These are phyloP conservation scores for Yamadazyma paraphyllophila DNA, from an alignment of 805 yeast species.

Conservation along the genomic window DNA sequence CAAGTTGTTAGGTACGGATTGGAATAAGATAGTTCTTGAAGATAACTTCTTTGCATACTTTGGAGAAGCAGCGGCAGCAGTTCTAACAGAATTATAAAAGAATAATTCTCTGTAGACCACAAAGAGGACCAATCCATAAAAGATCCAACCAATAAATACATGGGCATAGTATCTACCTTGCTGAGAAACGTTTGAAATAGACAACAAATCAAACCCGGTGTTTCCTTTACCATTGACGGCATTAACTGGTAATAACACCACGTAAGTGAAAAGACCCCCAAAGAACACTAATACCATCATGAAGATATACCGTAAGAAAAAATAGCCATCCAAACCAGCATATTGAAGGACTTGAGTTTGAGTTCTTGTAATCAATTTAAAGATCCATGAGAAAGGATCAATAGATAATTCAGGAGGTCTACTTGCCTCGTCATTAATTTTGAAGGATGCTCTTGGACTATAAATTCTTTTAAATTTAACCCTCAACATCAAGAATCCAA, in stretches of 20 bases:
- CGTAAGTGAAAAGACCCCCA: slow-evolving; percentile 50
- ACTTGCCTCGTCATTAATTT: slow-evolving; percentile 55
- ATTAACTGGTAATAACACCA: slow-evolving; percentile 80
- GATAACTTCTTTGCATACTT: slow-evolving; percentile 70
- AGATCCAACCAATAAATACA: slow-evolving; percentile 76
- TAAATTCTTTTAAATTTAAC: slow-evolving; percentile 70
- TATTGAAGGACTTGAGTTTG: slow-evolving; percentile 78
- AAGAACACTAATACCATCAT: slow-evolving; percentile 50
- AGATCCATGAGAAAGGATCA: slow-evolving; percentile 71
- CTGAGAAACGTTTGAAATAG: slow-evolving; percentile 71
- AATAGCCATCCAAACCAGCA: slow-evolving; percentile 92
- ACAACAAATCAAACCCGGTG: slow-evolving; percentile 69
- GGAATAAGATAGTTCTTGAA: slow-evolving; percentile 80
- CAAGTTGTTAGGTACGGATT: slow-evolving; percentile 74
- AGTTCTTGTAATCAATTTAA: slow-evolving; percentile 59
- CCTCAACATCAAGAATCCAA: slow-evolving; percentile 64
- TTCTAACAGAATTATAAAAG: slow-evolving; percentile 72
- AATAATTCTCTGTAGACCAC: slow-evolving; percentile 79
- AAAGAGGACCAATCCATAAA: slow-evolving; percentile 66
- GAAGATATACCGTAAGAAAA: slow-evolving; percentile 76
- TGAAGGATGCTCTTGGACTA: slow-evolving; percentile 73
- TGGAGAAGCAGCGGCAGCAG: slow-evolving; percentile 78
- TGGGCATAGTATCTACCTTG: slow-evolving; percentile 78
- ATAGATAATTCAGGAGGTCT: slow-evolving; percentile 72
- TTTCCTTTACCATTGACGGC: slow-evolving; percentile 53